Base-by-base conservation (phyloP, 176 grass and related monocot species). In the Musa acuminata region DNA sequence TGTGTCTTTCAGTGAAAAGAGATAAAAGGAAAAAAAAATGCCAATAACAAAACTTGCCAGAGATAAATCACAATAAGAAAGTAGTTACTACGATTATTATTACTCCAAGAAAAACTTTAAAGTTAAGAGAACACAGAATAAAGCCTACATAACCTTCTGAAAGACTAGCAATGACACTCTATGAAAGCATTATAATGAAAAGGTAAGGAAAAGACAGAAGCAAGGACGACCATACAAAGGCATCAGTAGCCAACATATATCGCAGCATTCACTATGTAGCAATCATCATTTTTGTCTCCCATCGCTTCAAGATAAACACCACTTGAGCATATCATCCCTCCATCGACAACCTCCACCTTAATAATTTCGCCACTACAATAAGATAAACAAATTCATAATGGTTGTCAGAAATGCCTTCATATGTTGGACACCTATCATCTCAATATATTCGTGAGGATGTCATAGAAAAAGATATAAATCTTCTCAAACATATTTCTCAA, bases 271-370 rank as follows among this genome's bases (percentile, higher is more conserved):
- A 91, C 87, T 25, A 97, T 91, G 77, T 97, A 97, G 74, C 94
- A 93, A 59, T 97, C 94, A 14, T 93, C 90, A 59, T 97, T 97
- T 80, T 88, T 90, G 78, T 97, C 94, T 76, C 94, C 90, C 94
- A 97, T 97, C 70, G 90, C 90, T 89, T 97, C 94, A 1, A 97
- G 84, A 71, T 83, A 89, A 60, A 87, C 87, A 0, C 94, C 94
- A 52, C 84, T 93, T 59, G 90, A 98, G 78, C 88, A 98, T 54
- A 91, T 93, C 87, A 93, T 93, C 79, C 94, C 94, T 1, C 90
- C 88, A 17, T 98, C 94, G 1, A 98, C 88, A 1, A 89, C 80
- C 73, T 98, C 90, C 19, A 91, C 85, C 58, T 84, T 91, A 69
- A 91, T 88, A 65, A 98, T 93, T 70, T 91, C 49, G 2, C 94